Base-by-base conservation (phyloP, 73 alveolate genomes). In the Diophrys sp. region DNA sequence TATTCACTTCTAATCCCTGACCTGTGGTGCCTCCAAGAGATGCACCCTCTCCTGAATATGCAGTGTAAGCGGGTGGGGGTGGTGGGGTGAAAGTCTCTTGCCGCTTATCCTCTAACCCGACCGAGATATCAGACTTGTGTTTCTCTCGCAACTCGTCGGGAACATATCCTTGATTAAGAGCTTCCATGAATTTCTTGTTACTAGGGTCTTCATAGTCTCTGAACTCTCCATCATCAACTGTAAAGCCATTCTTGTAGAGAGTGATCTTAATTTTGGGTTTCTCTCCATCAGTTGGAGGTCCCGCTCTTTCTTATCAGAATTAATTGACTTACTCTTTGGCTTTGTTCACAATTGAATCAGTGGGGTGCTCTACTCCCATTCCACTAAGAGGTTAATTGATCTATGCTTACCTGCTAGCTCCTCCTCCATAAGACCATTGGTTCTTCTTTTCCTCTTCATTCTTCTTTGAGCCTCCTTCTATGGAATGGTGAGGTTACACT, bases 51-150 rank as follows among this genome's bases (percentile, higher is more conserved):
- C 96, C 96, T 25, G 91, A 80, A 68, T 81, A 90, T 28, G 91
- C 93, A n/a, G 82, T 83, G 76, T 90, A 90, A 66, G 87, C 87
- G 14, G 96, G 96, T 14, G 96, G 96, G 29, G 96, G 80, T 5
- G 96, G 96, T 11, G 94, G 94, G 18, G 85, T 80, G 82, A 75
- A 90, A 25, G 70, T 86, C 56, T 90, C 91, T 44, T 44, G 62
- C 73, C 89, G 80, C 55, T 74, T 86, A 73, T 90, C 96, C 23
- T 86, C 96, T 0, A 90, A 69, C 14, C 88, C 83, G 0, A 90
- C 96, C 71, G 83, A 80, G 23, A 83, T 80, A 1, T 90, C 91
- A 28, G 81, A 33, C 23, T 87, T 87, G 0, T 81, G 80, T 68
- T 90, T 81, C 70, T 57, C 82, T 68, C 89, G 70, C 2, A 90